A percentile compares a stretch with the other conserved stretches of the same genome.
phyloP scores from a whole-genome alignment of 768 basidiomycete species.

The Phylloporus sp. region DNA sequence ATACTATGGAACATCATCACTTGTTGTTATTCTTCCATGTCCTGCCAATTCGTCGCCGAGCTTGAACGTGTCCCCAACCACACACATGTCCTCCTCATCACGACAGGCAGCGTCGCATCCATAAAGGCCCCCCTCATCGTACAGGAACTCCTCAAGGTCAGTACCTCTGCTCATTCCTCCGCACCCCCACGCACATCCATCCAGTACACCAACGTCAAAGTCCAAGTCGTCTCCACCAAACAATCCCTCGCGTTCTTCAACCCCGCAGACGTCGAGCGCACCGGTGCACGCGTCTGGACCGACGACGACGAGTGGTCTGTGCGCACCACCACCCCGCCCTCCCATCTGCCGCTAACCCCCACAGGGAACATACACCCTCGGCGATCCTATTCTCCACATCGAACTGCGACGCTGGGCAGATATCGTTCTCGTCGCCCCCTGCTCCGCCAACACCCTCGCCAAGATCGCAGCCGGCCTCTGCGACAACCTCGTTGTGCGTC shows the following conservation, averaged over 20 bases:
- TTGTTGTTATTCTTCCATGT: constrained; percentile 1
- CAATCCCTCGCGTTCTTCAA: constrained; percentile 76
- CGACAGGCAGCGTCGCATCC: constrained; percentile 94
- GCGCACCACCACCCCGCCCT: constrained; percentile 24
- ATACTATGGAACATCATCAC: background rate
- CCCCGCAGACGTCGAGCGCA: constrained; percentile 42
- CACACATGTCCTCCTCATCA: constrained; percentile 74
- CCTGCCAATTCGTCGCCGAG: constrained; percentile 25
- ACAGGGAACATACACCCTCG: constrained; percentile 70
- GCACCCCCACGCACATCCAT: background rate
- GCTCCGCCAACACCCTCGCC: constrained; percentile 93
- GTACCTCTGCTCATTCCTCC: constrained; percentile 30
- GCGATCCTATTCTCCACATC: constrained; percentile 94
- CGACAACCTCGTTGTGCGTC: constrained; percentile 78
- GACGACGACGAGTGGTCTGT: constrained; percentile 95
- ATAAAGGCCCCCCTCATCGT: constrained; percentile 92
- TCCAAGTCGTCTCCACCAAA: constrained; percentile 84
- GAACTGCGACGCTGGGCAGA: constrained; percentile 95
- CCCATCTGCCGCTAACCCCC: no score
- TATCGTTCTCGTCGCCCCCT: constrained; percentile 90
- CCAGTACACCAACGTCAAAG: constrained; percentile 69
- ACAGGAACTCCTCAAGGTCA: constrained; percentile 60
- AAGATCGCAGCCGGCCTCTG: constrained; percentile 88
- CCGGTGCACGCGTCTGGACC: constrained; percentile 72
- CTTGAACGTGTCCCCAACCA: constrained; percentile 24